Base-by-base conservation (phyloP, 2,329 filamentous ascomycete species). In the Alternaria panax region DNA sequence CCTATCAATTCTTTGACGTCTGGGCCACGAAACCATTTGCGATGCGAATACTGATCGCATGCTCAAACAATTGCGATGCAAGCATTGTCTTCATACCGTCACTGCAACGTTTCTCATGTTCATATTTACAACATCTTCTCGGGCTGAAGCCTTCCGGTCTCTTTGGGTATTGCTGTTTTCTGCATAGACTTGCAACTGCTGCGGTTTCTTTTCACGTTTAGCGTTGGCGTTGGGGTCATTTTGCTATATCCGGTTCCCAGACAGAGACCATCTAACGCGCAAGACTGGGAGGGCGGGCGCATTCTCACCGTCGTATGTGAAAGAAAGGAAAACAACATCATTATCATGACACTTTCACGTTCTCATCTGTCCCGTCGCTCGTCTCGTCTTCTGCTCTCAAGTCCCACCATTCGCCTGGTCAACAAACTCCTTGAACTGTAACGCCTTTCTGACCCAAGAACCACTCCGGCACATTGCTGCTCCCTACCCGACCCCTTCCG, bases 101-200 rank as follows among this genome's bases (percentile, higher is more conserved):
- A 48, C 47, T 50, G 56, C 59, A 47, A 53, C 56, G 47, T 48
- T 59, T 59, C 51, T 53, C 59, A 47, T 62, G 51, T 59, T 46
- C 28, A 51, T 54, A 55, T 56, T 50, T 50, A 51, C 27, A 24
- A 36, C 3, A 20, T 18, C 7, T 48, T 22, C 27, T 48, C 28
- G 24, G 51, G 24, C 40, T n/a, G 14, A 20, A 18, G 14, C 27
- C 25, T 41, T 34, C 24, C 41, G 6, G 24, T 36, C 30, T 27
- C 16, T 16, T 25, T 38, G 24, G 46, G 32, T 20, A 27, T 25
- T 34, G 22, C 24, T 46, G 28, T 14, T 51, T 27, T 48, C 16
- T 38, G 51, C 14, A 36, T 47, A 53, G 51, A 53, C 59, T 16
- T 36, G 42, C 25, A 41, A 27, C 7, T 48, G 20, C 45, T n/a